Percentiles rank a stretch among this genome's conserved stretches.
phyloP scores from a whole-genome alignment of 2,329 filamentous ascomycete species.

The Fusarium pseudograminearum region DNA sequence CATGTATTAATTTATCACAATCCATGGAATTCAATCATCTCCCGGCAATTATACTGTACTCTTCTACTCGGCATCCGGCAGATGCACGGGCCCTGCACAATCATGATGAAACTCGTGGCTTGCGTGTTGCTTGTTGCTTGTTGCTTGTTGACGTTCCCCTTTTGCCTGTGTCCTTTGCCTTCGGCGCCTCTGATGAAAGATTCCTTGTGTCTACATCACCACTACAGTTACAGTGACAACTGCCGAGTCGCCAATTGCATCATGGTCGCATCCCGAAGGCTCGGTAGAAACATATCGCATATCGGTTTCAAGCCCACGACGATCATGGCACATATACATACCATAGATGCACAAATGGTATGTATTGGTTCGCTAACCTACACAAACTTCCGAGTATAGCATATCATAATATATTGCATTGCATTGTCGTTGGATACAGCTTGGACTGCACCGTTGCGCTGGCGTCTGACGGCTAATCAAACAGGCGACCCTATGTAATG shows the following conservation, averaged over 20 bases:
- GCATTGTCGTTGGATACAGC: conserved; percentile 5
- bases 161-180: neutral
- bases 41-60: neutral
- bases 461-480: conserved; percentile 29
- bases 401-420: conserved; percentile 1
- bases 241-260: conserved; percentile 19
- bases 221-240: conserved; percentile 4
- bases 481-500: conserved; percentile 23
- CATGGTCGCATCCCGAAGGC: conserved; percentile 16
- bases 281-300: conserved; percentile 23
- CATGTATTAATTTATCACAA: neutral
- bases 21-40: neutral
- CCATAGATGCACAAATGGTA: neutral
- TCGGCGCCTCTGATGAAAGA: conserved; percentile 24
- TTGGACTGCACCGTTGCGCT: conserved; percentile 8
- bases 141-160: conserved; percentile 14
- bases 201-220: conserved; percentile 5
- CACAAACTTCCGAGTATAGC: neutral
- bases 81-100: conserved; percentile 21
- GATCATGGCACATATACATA: conserved; percentile 19
- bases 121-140: neutral
- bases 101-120: conserved; percentile 32
- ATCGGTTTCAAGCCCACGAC: conserved; percentile 25
- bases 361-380: neutral
- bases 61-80: conserved; percentile 23